These are phyloP conservation scores for Phaeotremella fagi DNA, from an alignment of 768 basidiomycete species.

Conservation along the genomic window DNA sequence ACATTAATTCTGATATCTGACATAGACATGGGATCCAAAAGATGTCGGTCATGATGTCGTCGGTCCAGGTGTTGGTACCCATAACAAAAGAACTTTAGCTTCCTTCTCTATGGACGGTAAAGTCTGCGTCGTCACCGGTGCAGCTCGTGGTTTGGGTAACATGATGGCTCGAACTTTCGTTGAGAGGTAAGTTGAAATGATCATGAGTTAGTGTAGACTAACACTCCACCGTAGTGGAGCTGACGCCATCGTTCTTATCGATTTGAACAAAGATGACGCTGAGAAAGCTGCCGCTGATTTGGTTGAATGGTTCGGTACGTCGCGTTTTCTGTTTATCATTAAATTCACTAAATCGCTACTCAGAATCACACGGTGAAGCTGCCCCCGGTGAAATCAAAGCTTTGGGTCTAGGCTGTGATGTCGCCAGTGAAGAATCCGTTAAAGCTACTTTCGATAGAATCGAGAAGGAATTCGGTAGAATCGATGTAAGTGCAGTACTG, in stretches of 20 bases:
- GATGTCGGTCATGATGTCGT: constrained; percentile 44
- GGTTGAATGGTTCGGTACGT: constrained; percentile 53
- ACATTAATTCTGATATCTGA: background rate
- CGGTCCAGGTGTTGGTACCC: constrained; percentile 45
- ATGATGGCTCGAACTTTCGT: constrained; percentile 88
- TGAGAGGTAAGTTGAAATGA: constrained; percentile 61
- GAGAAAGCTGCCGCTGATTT: constrained; percentile 67
- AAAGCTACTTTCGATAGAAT: constrained; percentile 65
- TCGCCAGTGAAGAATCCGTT: constrained; percentile 74
- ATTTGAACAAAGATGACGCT: constrained; percentile 69
- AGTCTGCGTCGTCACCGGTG: constrained; percentile 91
- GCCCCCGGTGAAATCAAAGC: constrained; percentile 60
- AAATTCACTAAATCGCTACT: background rate
- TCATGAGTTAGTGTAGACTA: background rate
- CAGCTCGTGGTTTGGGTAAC: constrained; percentile 81
- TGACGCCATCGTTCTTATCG: constrained; percentile 71
- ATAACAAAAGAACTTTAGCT: constrained; percentile 56
- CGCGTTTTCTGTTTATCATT: constrained; percentile 32
- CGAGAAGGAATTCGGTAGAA: constrained; percentile 51
- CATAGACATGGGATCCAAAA: constrained; percentile 3
- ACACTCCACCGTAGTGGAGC: constrained; percentile 59
- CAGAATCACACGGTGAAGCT: constrained; percentile 53
- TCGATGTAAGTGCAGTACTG: constrained; percentile 29
- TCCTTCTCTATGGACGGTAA: constrained; percentile 66
- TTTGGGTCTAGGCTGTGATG: constrained; percentile 79